Percentiles rank a stretch among this genome's conserved stretches.
phyloP scores from a whole-genome alignment of 192 early-diverging fungal genomes.

The Entomortierella beljakovae region DNA sequence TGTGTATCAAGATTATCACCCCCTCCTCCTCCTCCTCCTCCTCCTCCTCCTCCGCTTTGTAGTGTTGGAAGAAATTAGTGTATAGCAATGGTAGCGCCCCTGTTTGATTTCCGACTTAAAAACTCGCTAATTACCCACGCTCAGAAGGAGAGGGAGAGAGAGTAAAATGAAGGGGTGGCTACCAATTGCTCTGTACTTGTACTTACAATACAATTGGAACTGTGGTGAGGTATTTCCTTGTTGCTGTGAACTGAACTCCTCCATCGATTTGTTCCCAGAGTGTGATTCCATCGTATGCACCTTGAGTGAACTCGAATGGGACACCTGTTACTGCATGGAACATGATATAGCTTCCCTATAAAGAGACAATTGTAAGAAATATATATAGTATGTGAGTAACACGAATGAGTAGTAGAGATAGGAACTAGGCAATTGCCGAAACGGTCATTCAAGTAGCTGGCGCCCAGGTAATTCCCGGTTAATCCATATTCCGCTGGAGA shows the following conservation, averaged over 20 bases:
- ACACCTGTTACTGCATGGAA: constrained; percentile 98
- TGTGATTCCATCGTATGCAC: constrained; percentile 92
- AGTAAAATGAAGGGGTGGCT: neutral
- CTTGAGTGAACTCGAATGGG: constrained; percentile 94
- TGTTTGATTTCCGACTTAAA: no score
- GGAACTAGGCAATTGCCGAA: neutral
- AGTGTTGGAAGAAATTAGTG: no score
- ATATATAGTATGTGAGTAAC: neutral
- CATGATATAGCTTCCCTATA: constrained; percentile 95
- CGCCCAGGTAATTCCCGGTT: constrained; percentile 19
- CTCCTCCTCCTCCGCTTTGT: neutral
- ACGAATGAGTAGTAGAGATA: neutral
- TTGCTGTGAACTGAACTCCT: constrained; percentile 97
- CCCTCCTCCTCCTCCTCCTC: neutral
- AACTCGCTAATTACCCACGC: neutral
- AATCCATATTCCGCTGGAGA: constrained; percentile 26
- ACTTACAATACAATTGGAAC: constrained; percentile 94
- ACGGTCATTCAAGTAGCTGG: neutral
- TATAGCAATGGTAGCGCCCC: no score
- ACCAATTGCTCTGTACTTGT: neutral
- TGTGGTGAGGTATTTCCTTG: constrained; percentile 97
- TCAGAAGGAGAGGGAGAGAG: neutral
- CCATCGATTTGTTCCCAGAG: constrained; percentile 99
- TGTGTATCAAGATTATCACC: no score
- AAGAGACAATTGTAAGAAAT: neutral